A percentile compares a stretch with the other conserved stretches of the same genome.
Conservation (phyloP, 1,284 basidiomycete species). For the Clitocybe nebularis region DNA sequence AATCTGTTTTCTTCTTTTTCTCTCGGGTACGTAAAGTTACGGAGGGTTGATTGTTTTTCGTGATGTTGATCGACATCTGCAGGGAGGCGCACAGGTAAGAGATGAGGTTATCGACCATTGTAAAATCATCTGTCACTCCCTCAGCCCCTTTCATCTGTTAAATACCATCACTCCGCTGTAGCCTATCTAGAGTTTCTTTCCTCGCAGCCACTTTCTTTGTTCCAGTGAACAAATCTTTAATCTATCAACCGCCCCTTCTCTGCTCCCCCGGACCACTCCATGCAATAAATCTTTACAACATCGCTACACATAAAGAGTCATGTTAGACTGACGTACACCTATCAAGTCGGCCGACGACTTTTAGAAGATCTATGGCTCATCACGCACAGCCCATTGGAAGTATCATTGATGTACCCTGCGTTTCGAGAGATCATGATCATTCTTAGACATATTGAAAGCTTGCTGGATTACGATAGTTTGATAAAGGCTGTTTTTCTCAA, state of each 20-base stretch:
- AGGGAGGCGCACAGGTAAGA: constrained; percentile 6
- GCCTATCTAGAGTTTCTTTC: constrained; percentile 22
- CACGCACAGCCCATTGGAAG: not conserved
- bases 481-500: too few species aligned
- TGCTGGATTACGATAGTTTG: too few species aligned
- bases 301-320: too few species aligned
- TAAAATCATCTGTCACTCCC: constrained; percentile 6
- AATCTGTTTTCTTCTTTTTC: too few species aligned
- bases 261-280: not conserved
- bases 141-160: constrained; percentile 11
- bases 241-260: not conserved
- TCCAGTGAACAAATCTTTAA: constrained; percentile 3
- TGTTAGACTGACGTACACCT: too few species aligned
- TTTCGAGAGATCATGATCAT: too few species aligned
- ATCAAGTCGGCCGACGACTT: too few species aligned
- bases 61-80: not conserved
- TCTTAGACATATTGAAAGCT: too few species aligned
- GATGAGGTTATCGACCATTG: constrained; percentile 8
- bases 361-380: too few species aligned
- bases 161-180: constrained; percentile 21
- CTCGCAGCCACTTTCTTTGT: constrained; percentile 5
- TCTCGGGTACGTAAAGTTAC: too few species aligned
- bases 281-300: not conserved
- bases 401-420: not conserved
- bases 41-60: not conserved